Percentiles rank a stretch among this genome's conserved stretches.
phyloP scores from a whole-genome alignment of 176 grass and related monocot genomes.

The Oryza nivara region DNA sequence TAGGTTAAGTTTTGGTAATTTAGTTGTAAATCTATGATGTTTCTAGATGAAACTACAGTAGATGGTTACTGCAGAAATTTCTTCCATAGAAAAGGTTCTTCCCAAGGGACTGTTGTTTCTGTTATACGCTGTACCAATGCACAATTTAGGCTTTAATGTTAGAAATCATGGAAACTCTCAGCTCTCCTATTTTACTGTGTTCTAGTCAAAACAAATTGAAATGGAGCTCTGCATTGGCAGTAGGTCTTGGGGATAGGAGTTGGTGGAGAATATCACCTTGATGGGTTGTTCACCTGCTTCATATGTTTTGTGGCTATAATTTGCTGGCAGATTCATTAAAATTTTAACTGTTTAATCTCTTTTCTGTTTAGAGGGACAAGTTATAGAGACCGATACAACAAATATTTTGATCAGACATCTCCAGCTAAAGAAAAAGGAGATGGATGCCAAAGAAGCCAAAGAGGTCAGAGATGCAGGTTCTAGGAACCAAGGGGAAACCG shows the following conservation, averaged over 20 bases:
- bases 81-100: neutral
- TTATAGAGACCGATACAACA: conserved; percentile 82
- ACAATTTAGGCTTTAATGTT: neutral
- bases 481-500: conserved; percentile 40
- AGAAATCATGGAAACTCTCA: neutral
- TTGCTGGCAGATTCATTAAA: neutral
- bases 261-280: neutral
- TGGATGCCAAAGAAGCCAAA: conserved; percentile 47
- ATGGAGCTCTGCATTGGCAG: neutral
- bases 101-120: neutral
- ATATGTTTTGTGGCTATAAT: neutral
- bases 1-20: neutral
- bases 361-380: conserved; percentile 66
- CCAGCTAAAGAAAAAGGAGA: conserved; percentile 82
- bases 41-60: neutral
- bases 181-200: neutral
- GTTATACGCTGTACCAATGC: neutral
- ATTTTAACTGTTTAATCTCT: conserved; percentile 33
- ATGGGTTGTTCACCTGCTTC: neutral
- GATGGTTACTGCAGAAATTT: neutral
- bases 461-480: conserved; percentile 60
- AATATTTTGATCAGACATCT: conserved; percentile 99
- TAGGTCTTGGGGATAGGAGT: too few species aligned
- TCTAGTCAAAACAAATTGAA: neutral
- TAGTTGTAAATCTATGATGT: neutral